Conservation (phyloP, 129 eudicot genomes). For the Gnaphalium uliginosum region DNA sequence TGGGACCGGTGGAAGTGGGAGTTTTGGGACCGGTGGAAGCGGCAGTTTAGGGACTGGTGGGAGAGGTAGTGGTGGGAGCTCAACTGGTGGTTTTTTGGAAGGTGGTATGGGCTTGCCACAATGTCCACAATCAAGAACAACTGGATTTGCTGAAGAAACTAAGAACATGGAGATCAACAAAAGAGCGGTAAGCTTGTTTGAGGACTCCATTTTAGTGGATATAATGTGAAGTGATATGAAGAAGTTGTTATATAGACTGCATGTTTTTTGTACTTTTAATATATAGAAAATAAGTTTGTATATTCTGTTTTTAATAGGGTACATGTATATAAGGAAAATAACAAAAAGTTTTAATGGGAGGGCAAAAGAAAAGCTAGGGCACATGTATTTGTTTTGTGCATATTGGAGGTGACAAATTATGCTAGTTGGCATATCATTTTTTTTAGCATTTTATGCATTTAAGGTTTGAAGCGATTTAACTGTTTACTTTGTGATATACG, state of each 20-base stretch:
- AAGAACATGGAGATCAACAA: conserved; percentile 63
- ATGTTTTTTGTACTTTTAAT: conserved; percentile 7
- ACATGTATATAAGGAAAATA: conserved; percentile 23
- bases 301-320: neutral
- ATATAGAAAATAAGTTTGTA: neutral
- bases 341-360: conserved; percentile 32
- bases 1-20: neutral
- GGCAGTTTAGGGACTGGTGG: neutral
- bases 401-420: conserved; percentile 45
- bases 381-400: conserved; percentile 43
- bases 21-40: neutral
- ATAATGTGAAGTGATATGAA: conserved; percentile 18
- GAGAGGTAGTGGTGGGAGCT: neutral
- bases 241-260: conserved; percentile 36
- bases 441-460: conserved; percentile 29
- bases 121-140: conserved; percentile 53
- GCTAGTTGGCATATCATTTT: conserved; percentile 34
- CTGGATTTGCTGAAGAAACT: conserved; percentile 48
- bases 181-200: conserved; percentile 55
- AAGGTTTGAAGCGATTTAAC: neutral
- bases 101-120: conserved; percentile 42
- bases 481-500: neutral
- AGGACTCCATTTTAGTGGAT: conserved; percentile 42
- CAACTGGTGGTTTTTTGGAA: conserved; percentile 10
- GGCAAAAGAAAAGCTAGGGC: conserved; percentile 34